phyloP scores from a whole-genome alignment of 306 rosid genomes.

The Sophora flavescens region DNA sequence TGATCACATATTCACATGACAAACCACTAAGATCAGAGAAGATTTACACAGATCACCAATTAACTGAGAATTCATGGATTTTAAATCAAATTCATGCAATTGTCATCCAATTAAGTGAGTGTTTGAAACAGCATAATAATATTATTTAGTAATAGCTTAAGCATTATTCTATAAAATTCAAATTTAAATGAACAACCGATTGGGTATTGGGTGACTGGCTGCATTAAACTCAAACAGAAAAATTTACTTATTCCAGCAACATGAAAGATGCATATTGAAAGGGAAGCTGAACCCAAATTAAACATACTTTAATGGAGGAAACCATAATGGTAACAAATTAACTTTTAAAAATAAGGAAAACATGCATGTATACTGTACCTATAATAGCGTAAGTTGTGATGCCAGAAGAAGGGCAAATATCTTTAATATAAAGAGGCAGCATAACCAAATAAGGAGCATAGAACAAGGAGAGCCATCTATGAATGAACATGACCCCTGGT shows the following conservation, averaged over 20 bases:
- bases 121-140: neutral
- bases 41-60: too few species aligned
- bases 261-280: neutral
- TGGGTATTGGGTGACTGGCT: neutral
- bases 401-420: constrained; percentile 76
- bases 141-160: neutral
- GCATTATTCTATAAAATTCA: neutral
- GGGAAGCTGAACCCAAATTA: neutral
- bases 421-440: constrained; percentile 72
- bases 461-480: constrained; percentile 86
- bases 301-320: neutral
- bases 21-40: too few species aligned
- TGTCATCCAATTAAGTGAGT: too few species aligned
- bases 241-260: constrained; percentile 5
- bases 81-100: too few species aligned
- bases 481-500: constrained; percentile 79
- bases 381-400: constrained; percentile 67
- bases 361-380: constrained; percentile 47
- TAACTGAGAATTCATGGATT: too few species aligned
- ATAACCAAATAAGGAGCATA: constrained; percentile 84
- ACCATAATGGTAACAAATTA: neutral
- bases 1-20: too few species aligned
- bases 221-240: neutral
- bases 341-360: neutral
- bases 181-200: neutral